A percentile compares a stretch with the other conserved stretches of the same genome.
Conservation (phyloP, 306 rosid species). For the Luffa aegyptiaca region DNA sequence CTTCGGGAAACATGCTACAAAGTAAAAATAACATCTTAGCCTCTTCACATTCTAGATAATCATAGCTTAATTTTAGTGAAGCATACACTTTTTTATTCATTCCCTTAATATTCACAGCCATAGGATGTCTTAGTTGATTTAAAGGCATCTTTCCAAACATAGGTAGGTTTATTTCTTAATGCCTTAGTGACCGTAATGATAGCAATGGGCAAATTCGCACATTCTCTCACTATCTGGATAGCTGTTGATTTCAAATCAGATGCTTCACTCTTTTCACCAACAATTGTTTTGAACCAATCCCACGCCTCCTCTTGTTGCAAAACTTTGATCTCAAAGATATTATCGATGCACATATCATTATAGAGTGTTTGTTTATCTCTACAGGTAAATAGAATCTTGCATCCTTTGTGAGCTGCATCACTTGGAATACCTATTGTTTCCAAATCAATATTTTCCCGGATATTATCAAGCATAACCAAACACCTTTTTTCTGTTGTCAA, state of each 20-base stretch:
- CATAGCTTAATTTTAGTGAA: neutral
- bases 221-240: constrained; percentile 17
- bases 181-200: constrained; percentile 23
- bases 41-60: neutral
- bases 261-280: neutral
- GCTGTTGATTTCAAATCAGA: neutral
- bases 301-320: constrained; percentile 8
- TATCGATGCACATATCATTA: constrained; percentile 3
- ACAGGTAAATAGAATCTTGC: constrained; percentile 26
- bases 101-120: neutral
- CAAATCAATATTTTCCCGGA: constrained; percentile 20
- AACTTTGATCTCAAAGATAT: neutral
- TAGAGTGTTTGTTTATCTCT: constrained; percentile 11
- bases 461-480: constrained; percentile 30
- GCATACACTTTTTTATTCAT: neutral
- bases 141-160: neutral
- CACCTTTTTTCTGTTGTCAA: neutral
- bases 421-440: constrained; percentile 15
- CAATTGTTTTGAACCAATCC: constrained; percentile 8
- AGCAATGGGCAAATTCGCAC: constrained; percentile 29
- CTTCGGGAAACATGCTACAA: neutral
- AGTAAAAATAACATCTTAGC: neutral
- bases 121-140: neutral
- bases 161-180: neutral
- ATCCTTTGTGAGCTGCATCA: neutral